Conservation (phyloP, 1,284 basidiomycete genomes). For the Apiotrichum sp. region DNA sequence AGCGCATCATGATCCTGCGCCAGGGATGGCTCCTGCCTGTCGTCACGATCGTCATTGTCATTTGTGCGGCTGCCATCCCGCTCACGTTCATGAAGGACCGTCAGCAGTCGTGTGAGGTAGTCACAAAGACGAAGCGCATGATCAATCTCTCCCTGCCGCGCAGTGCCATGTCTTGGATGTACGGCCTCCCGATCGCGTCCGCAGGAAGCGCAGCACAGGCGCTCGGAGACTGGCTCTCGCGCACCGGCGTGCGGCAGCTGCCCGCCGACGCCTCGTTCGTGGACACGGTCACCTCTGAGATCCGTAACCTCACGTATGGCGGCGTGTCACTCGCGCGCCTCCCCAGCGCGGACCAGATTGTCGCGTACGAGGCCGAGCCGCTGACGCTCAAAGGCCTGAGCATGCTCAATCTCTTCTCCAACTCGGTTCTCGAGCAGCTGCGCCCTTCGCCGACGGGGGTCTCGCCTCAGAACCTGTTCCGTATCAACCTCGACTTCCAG, state of each 20-base stretch:
- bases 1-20: conserved; percentile 60
- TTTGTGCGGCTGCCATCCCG: conserved; percentile 61
- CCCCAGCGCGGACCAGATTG: conserved; percentile 16
- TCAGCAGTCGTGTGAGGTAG: conserved; percentile 50
- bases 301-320: too few species aligned
- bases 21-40: conserved; percentile 63
- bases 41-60: conserved; percentile 58
- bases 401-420: conserved; percentile 62
- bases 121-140: too few species aligned
- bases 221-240: too few species aligned
- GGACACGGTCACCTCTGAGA: too few species aligned
- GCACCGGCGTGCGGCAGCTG: too few species aligned
- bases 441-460: conserved; percentile 58
- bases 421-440: conserved; percentile 59
- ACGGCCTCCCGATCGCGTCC: too few species aligned
- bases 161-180: too few species aligned
- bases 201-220: too few species aligned
- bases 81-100: conserved; percentile 58
- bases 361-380: conserved; percentile 1
- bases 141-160: too few species aligned
- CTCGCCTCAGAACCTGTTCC: conserved; percentile 16
- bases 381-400: conserved; percentile 49
- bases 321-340: conserved; percentile 52
- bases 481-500: conserved; percentile 17
- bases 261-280: too few species aligned